Evolutionary conservation across 2,329 filamentous ascomycete species (phyloP).

Genomic region (Talaromyces sp.): DNA sequence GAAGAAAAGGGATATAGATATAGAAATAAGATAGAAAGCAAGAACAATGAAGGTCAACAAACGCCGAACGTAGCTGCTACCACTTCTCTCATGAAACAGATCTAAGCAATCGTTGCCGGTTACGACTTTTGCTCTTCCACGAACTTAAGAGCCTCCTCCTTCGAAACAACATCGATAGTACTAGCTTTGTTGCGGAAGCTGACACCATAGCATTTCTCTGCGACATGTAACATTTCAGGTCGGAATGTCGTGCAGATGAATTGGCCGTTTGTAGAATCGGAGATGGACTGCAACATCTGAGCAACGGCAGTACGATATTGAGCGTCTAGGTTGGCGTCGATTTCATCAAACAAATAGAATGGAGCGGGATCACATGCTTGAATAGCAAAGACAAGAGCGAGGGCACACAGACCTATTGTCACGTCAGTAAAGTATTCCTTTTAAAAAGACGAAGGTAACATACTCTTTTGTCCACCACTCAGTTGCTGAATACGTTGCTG

Average conservation of each 20-base stretch:
- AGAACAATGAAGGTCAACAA: not conserved
- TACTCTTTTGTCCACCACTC: constrained; percentile 95
- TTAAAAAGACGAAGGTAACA: constrained; percentile 35
- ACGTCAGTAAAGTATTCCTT: not conserved
- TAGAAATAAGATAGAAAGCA: not conserved
- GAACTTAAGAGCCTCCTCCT: constrained; percentile 85
- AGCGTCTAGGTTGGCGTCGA: constrained; percentile 95
- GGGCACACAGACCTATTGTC: constrained; percentile 73
- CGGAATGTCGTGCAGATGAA: constrained; percentile 99
- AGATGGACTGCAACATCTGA: constrained; percentile 77
- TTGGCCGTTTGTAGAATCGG: constrained; percentile 59
- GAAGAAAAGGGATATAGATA: constrained; percentile 2
- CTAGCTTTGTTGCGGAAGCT: constrained; percentile 89
- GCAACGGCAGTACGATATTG: constrained; percentile 97
- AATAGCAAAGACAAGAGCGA: constrained; percentile 98
- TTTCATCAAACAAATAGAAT: constrained; percentile 99
- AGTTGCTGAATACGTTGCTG: constrained; percentile 97
- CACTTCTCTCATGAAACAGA: not conserved
- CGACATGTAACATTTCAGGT: constrained; percentile 91
- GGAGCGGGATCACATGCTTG: constrained; percentile 95
- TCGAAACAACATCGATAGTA: constrained; percentile 83
- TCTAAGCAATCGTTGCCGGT: not conserved
- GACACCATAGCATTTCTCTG: constrained; percentile 97
- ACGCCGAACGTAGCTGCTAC: not conserved
- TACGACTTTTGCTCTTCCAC: constrained; percentile 74